These are phyloP conservation scores for Gentiana dahurica DNA, from an alignment of 257 asterid genomes.

Conservation along the genomic window DNA sequence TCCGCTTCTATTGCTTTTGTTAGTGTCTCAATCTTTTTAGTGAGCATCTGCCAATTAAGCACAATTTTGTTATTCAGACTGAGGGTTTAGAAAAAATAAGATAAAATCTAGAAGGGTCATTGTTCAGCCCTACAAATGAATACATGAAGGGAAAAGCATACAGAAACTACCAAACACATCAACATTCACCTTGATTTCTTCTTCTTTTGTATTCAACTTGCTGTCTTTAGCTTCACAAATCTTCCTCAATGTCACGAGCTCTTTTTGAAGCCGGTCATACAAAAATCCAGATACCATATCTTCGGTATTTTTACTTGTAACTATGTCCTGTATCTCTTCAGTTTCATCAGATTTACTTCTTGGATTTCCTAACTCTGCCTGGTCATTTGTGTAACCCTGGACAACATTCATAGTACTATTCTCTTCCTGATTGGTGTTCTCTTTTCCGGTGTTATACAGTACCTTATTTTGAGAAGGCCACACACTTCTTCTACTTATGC, in stretches of 20 bases:
- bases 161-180: not conserved
- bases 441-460: constrained; percentile 41
- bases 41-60: constrained; percentile 40
- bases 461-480: constrained; percentile 53
- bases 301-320: constrained; percentile 19
- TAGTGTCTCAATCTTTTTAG: constrained; percentile 54
- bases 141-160: not conserved
- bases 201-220: constrained; percentile 53
- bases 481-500: constrained; percentile 29
- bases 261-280: constrained; percentile 85
- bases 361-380: constrained; percentile 16
- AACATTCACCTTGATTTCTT: constrained; percentile 52
- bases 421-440: constrained; percentile 40
- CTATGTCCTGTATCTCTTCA: constrained; percentile 22
- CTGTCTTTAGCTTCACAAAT: constrained; percentile 40
- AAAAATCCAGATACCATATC: constrained; percentile 74
- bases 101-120: not conserved
- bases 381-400: constrained; percentile 14
- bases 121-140: not conserved
- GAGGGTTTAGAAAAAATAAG: not conserved
- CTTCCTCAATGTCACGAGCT: constrained; percentile 65
- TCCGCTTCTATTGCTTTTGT: constrained; percentile 57
- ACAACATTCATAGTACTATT: constrained; percentile 16
- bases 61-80: not conserved
- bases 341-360: constrained; percentile 14